Percentiles rank a stretch among this genome's conserved stretches.
These are phyloP conservation scores for Phytophthora lateralis DNA, from an alignment of 352 stramenopile genomes.

Conservation along the genomic window DNA sequence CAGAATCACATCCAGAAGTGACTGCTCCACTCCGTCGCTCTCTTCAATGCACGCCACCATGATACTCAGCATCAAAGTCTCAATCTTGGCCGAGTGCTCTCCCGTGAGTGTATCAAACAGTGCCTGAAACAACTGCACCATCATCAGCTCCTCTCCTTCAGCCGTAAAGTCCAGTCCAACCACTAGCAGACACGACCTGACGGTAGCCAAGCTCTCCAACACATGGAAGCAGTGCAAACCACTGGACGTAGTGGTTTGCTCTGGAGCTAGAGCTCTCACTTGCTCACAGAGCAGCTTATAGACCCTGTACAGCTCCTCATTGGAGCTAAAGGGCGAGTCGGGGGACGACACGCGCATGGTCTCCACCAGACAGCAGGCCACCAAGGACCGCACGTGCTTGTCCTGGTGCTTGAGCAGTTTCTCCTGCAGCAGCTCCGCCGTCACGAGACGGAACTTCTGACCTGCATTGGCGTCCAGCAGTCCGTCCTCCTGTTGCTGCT, in stretches of 20 bases:
- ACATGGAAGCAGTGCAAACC: constrained; percentile 57
- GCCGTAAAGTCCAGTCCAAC: constrained; percentile 55
- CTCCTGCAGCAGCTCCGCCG: constrained; percentile 61
- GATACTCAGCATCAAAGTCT: constrained; percentile 77
- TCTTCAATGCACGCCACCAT: constrained; percentile 81
- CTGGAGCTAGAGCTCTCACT: constrained; percentile 42
- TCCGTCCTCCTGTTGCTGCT: constrained; percentile 51
- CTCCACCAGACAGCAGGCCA: constrained; percentile 78
- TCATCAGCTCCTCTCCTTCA: constrained; percentile 46
- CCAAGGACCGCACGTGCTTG: constrained; percentile 57
- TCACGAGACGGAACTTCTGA: constrained; percentile 50
- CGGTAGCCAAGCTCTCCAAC: constrained; percentile 67
- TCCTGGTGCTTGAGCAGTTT: constrained; percentile 56
- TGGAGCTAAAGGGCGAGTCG: constrained; percentile 68
- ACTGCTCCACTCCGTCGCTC: constrained; percentile 59
- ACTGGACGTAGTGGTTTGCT: constrained; percentile 36
- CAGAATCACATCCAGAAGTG: constrained; percentile 74
- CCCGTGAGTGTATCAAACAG: constrained; percentile 71
- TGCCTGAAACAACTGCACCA: constrained; percentile 75
- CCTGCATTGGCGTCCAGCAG: constrained; percentile 23
- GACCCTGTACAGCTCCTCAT: constrained; percentile 65
- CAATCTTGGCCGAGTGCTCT: constrained; percentile 70
- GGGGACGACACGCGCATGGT: constrained; percentile 68
- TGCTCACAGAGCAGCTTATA: constrained; percentile 78
- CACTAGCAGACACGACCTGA: constrained; percentile 63